Conservation (phyloP, 2,329 filamentous ascomycete species). For the Monilinia vaccinii-corymbosi region DNA sequence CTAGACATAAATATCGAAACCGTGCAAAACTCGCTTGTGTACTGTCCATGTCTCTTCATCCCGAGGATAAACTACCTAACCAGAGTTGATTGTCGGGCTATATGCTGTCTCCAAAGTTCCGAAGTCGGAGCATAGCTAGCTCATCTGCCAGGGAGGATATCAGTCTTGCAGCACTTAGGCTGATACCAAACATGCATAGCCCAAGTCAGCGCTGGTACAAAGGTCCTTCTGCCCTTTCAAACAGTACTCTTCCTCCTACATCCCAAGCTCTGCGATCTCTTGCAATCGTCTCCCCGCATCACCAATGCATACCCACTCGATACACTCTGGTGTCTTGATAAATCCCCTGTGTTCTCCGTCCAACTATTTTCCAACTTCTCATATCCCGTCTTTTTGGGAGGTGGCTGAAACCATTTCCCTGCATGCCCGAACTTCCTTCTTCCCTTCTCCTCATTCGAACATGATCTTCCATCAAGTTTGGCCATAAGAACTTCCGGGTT, state of each 20-base stretch:
- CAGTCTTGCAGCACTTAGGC: neutral
- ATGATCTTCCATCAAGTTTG: neutral
- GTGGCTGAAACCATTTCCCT: neutral
- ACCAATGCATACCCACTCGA: neutral
- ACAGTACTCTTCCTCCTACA: neutral
- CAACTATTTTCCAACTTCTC: neutral
- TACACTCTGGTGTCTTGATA: neutral
- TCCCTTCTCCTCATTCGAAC: neutral
- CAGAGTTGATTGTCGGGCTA: neutral
- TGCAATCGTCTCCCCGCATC: neutral
- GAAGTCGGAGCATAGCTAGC: neutral
- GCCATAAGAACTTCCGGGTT: neutral
- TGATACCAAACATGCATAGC: neutral
- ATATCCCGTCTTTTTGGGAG: neutral
- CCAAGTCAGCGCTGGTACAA: neutral
- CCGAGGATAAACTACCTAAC: neutral
- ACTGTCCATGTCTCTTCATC: neutral
- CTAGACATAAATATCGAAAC: neutral
- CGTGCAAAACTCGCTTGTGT: neutral
- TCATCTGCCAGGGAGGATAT: neutral
- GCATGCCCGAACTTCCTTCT: neutral
- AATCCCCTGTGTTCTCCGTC: neutral
- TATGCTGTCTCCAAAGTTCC: neutral
- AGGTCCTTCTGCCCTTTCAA: neutral
- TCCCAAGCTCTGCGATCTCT: neutral